A percentile compares a stretch with the other conserved stretches of the same genome.
phyloP scores from a whole-genome alignment of 805 yeast genomes.

The Candida boidinii region DNA sequence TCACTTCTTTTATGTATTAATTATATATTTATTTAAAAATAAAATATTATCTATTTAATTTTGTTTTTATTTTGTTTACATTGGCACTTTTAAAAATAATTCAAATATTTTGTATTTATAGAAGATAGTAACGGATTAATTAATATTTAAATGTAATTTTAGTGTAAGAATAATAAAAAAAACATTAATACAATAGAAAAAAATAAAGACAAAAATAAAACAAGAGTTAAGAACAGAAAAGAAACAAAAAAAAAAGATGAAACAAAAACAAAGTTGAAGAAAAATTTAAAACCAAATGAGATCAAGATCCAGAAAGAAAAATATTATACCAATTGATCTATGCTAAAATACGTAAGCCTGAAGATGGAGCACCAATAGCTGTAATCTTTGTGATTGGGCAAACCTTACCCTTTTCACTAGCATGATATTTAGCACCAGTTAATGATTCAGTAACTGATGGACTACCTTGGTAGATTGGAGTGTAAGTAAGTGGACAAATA shows the following conservation, averaged over 20 bases:
- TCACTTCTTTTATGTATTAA: too few relatives aligned
- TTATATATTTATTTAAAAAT: too few relatives aligned
- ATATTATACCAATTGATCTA: slow-evolving; percentile 2
- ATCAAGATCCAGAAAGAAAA: neutral
- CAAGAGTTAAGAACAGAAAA: neutral
- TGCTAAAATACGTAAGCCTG: slow-evolving; percentile 62
- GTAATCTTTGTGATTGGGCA: slow-evolving; percentile 74
- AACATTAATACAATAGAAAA: slow-evolving; percentile 1
- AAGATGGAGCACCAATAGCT: slow-evolving; percentile 81
- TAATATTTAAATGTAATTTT: too few relatives aligned
- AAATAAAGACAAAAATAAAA: slow-evolving; percentile 2
- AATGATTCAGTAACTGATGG: slow-evolving; percentile 68
- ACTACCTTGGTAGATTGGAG: slow-evolving; percentile 81
- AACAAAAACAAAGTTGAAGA: slow-evolving; percentile 1
- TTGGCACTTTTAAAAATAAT: too few relatives aligned
- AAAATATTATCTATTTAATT: too few relatives aligned
- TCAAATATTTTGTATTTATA: too few relatives aligned
- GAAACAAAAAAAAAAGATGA: neutral
- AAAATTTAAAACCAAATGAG: neutral
- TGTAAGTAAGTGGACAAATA: slow-evolving; percentile 76
- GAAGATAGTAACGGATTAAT: too few relatives aligned
- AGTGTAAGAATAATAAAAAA: slow-evolving; percentile 1
- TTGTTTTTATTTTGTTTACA: too few relatives aligned
- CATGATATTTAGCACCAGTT: slow-evolving; percentile 82
- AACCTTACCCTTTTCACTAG: slow-evolving; percentile 66